Evolutionary conservation across 139 green algal genomes (phyloP).

Genomic region (Tetradesmus lagerheimii): DNA sequence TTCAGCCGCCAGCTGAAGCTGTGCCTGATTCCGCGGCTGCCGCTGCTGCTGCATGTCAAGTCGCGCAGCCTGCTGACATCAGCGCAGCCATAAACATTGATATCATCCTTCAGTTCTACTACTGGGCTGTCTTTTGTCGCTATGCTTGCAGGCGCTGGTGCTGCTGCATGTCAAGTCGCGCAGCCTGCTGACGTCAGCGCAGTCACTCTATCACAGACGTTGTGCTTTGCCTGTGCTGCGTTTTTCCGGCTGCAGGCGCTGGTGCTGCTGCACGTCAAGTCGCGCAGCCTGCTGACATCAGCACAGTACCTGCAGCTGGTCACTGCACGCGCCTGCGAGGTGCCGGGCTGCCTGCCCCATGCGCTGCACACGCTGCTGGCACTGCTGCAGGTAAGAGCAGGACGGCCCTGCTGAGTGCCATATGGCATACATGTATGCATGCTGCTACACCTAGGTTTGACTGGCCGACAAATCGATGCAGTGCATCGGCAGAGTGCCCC

Average conservation of each 20-base stretch:
- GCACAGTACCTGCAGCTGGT: slow-evolving; percentile 48
- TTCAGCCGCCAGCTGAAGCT: too few relatives aligned
- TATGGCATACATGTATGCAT: too few relatives aligned
- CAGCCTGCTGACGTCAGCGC: too few relatives aligned
- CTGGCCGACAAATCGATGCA: too few relatives aligned
- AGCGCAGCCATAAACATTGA: too few relatives aligned
- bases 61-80: too few relatives aligned
- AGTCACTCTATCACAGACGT: too few relatives aligned
- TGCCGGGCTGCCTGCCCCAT: slow-evolving; percentile 4
- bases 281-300: slow-evolving; percentile 4
- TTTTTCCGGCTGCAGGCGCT: slow-evolving; percentile 38
- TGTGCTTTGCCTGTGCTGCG: background rate
- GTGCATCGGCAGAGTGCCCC: too few relatives aligned
- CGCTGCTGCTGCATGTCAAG: background rate
- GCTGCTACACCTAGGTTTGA: too few relatives aligned
- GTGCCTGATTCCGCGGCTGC: background rate
- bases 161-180: slow-evolving; percentile 33
- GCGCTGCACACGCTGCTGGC: slow-evolving; percentile 31
- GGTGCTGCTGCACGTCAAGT: slow-evolving; percentile 37
- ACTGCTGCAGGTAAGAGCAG: slow-evolving; percentile 10
- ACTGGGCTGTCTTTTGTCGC: background rate
- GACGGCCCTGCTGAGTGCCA: background rate
- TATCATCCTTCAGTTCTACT: too few relatives aligned
- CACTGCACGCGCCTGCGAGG: slow-evolving; percentile 19
- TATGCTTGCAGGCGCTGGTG: slow-evolving; percentile 20